Percentiles rank a stretch among this genome's conserved stretches.
Conservation (phyloP, 495 filamentous ascomycete species). For the Xylaria bambusicola region DNA sequence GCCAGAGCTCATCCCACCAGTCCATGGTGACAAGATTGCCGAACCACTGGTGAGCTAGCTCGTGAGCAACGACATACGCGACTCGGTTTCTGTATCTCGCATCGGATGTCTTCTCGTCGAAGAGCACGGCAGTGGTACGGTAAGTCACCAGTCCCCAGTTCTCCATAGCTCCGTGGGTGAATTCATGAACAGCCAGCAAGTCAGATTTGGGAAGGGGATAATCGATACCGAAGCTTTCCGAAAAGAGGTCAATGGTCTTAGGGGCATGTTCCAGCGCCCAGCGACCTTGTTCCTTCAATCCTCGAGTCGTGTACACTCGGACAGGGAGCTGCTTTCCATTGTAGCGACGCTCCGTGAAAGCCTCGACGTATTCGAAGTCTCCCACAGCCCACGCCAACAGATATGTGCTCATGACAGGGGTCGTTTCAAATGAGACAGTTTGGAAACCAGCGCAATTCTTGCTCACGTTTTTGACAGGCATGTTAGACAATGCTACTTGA, state of each 20-base stretch:
- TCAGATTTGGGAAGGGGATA: constrained; percentile 96
- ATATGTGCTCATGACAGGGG: constrained; percentile 96
- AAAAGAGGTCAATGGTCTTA: constrained; percentile 92
- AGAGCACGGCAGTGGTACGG: constrained; percentile 87
- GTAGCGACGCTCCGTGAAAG: constrained; percentile 83
- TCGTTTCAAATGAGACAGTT: constrained; percentile 79
- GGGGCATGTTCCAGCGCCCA: constrained; percentile 86
- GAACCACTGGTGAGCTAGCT: constrained; percentile 98
- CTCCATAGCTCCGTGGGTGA: constrained; percentile 64
- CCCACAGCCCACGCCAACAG: constrained; percentile 94
- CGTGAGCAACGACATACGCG: constrained; percentile 92
- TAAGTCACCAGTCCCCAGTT: constrained; percentile 98
- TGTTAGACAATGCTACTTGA: constrained; percentile 88
- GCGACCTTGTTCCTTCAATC: constrained; percentile 82
- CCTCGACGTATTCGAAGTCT: constrained; percentile 95
- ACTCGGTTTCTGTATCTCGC: constrained; percentile 85
- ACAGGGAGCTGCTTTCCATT: constrained; percentile 88
- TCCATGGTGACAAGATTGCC: constrained; percentile 92
- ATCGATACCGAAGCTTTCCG: constrained; percentile 89
- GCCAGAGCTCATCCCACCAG: constrained; percentile 94
- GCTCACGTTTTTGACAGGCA: constrained; percentile 74
- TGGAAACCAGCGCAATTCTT: constrained; percentile 66
- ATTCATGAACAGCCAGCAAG: constrained; percentile 94
- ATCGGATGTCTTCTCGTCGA: constrained; percentile 88
- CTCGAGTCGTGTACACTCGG: constrained; percentile 90